Evolutionary conservation across 108 stramenopile genomes (phyloP), one percentile per base, ranked within the genome.

Genomic region (Stephanodiscus triporus): DNA sequence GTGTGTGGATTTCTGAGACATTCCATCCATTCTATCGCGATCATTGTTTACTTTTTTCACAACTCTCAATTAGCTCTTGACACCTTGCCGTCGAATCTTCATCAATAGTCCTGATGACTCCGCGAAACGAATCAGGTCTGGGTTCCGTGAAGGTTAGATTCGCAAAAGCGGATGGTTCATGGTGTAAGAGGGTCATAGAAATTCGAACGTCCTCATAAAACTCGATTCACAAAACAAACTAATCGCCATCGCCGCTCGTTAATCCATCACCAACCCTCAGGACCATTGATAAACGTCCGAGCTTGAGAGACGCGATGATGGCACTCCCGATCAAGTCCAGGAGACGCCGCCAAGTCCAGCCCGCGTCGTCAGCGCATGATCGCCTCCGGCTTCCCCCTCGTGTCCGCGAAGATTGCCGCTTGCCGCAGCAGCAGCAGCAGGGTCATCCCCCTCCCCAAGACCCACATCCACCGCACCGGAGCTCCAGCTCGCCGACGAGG

Each of bases 381-480:
- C 43, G 60, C 14, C 26, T 32, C 32, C 38, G 36, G 50, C 27
- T 0, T 4, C 24, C 38, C 14, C 14, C 29, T n/a, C 60, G 20
- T 27, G 27, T 56, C 55, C 27, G 55, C 2, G 24, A 26, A 26
- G 32, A 6, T 30, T 49, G 7, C 60, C 24, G 27, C 55, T 1
- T 7, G 29, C 67, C 16, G 5, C 23, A 38, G 36, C 32, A 36
- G 20, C 37, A 47, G 55, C 8, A 57, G 66, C 63, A 51, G 55
- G 17, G 49, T 50, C 51, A 73, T 81, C 50, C 66, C 72, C 19
- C 67, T 81, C 34, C 80, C 80, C 54, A 50, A 64, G 57, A 55
- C 68, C 10, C 80, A 81, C 56, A 81, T 81, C 49, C 80, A 42
- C 19, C 80, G 80, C 40, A 81, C 80, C 73, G 24, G 80, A 81